Conservation (phyloP, 768 basidiomycete species). For the Psilocybe sp. region DNA sequence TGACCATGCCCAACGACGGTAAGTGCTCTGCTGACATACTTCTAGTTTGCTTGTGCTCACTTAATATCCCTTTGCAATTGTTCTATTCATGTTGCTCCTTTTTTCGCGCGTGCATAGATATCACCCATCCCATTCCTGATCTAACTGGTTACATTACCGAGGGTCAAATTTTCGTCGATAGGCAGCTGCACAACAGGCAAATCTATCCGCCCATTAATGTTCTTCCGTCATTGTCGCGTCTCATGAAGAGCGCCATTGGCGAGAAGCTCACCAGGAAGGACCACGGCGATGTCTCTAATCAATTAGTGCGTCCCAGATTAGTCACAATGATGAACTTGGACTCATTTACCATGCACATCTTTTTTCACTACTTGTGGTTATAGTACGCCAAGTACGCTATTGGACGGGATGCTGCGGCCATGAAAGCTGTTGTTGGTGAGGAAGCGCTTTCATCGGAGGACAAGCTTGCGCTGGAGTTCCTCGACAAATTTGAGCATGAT, state of each 20-base stretch:
- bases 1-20: slow-evolving; percentile 99
- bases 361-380: slow-evolving; percentile 4
- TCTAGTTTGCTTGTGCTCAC: slow-evolving; percentile 7
- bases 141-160: slow-evolving; percentile 99
- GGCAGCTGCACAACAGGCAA: slow-evolving; percentile 93
- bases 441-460: slow-evolving; percentile 94
- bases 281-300: slow-evolving; percentile 99
- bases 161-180: slow-evolving; percentile 98
- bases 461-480: slow-evolving; percentile 94
- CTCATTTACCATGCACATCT: background rate
- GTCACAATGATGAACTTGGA: background rate
- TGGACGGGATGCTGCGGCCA: slow-evolving; percentile 92
- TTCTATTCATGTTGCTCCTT: background rate
- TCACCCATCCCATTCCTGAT: slow-evolving; percentile 99
- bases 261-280: slow-evolving; percentile 97
- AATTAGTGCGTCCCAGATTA: slow-evolving; percentile 61
- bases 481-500: slow-evolving; percentile 96
- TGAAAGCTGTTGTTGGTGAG: slow-evolving; percentile 99
- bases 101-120: slow-evolving; percentile 54
- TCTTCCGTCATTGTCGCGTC: slow-evolving; percentile 93
- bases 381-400: slow-evolving; percentile 99
- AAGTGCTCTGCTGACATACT: slow-evolving; percentile 25
- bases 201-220: slow-evolving; percentile 99
- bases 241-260: slow-evolving; percentile 99
- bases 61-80: slow-evolving; percentile 1